phyloP scores from a whole-genome alignment of 2,329 filamentous ascomycete species.

The Ophiosphaerella narmari region DNA sequence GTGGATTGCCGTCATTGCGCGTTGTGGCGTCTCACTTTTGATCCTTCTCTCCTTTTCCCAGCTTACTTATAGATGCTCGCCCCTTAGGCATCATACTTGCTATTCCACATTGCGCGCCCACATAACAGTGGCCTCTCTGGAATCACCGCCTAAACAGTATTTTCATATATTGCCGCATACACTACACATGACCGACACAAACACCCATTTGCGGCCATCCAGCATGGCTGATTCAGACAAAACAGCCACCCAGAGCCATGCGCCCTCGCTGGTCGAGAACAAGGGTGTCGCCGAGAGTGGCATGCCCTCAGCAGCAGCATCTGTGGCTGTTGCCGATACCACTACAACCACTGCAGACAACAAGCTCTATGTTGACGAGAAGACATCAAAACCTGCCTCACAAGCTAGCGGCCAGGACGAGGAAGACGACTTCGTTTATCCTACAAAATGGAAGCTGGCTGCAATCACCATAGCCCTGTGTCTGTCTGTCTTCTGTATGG shows the following conservation, averaged over 20 bases:
- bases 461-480: slow-evolving; percentile 42
- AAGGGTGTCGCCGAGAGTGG: slow-evolving; percentile 31
- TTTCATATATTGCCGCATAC: not conserved
- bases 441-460: slow-evolving; percentile 38
- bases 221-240: slow-evolving; percentile 43
- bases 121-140: not conserved
- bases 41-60: slow-evolving; percentile 5
- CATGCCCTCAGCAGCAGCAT: slow-evolving; percentile 26
- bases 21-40: slow-evolving; percentile 8
- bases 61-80: slow-evolving; percentile 19
- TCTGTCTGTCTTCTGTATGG: slow-evolving; percentile 47
- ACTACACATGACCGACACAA: slow-evolving; percentile 27
- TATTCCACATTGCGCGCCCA: not conserved
- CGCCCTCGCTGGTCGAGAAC: slow-evolving; percentile 28
- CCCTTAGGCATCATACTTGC: slow-evolving; percentile 9
- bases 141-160: slow-evolving; percentile 1
- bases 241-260: slow-evolving; percentile 34
- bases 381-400: slow-evolving; percentile 22
- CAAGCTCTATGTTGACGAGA: slow-evolving; percentile 15
- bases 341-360: slow-evolving; percentile 3
- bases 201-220: slow-evolving; percentile 30
- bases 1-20: slow-evolving; percentile 9
- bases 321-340: slow-evolving; percentile 21
- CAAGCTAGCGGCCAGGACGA: slow-evolving; percentile 24
- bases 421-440: slow-evolving; percentile 42